Evolutionary conservation across 805 yeast species (phyloP).

Genomic region (Yamadazyma insecticola): DNA sequence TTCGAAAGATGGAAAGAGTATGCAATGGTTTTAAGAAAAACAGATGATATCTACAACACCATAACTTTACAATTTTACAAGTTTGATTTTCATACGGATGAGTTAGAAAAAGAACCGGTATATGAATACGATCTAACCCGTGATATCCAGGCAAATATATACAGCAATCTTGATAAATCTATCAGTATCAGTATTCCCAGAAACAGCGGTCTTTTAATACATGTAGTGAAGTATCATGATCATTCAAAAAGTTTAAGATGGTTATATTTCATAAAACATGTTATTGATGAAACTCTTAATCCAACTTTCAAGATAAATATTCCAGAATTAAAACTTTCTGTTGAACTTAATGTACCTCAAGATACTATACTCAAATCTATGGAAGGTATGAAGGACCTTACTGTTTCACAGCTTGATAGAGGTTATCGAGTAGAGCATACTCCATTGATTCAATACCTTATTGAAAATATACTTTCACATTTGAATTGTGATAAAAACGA

Average conservation of each 20-base stretch:
- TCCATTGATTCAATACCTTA: slow-evolving; percentile 33
- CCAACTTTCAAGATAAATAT: slow-evolving; percentile 32
- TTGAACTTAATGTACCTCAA: slow-evolving; percentile 47
- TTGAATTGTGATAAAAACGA: slow-evolving; percentile 12
- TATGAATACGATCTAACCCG: slow-evolving; percentile 14
- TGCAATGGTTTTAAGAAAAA: slow-evolving; percentile 64
- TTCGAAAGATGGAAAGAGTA: slow-evolving; percentile 79
- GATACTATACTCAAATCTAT: slow-evolving; percentile 18
- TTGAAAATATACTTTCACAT: slow-evolving; percentile 30
- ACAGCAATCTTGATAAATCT: slow-evolving; percentile 67
- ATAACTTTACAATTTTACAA: slow-evolving; percentile 61
- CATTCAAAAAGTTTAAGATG: slow-evolving; percentile 54
- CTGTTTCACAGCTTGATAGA: slow-evolving; percentile 4
- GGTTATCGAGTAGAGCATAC: slow-evolving; percentile 23
- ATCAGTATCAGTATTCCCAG: slow-evolving; percentile 40
- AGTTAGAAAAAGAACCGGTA: slow-evolving; percentile 16
- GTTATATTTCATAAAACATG: slow-evolving; percentile 52
- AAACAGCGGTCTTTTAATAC: slow-evolving; percentile 23
- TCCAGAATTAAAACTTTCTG: slow-evolving; percentile 41
- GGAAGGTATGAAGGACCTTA: slow-evolving; percentile 1
- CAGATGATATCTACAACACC: slow-evolving; percentile 42
- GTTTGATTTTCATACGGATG: slow-evolving; percentile 33
- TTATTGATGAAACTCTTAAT: slow-evolving; percentile 34
- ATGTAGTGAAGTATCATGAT: slow-evolving; percentile 54
- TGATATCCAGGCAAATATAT: slow-evolving; percentile 42